Percentiles rank a stretch among this genome's conserved stretches.
phyloP scores from a whole-genome alignment of 2,329 filamentous ascomycete species.

The Amesomyces nigricolor region DNA sequence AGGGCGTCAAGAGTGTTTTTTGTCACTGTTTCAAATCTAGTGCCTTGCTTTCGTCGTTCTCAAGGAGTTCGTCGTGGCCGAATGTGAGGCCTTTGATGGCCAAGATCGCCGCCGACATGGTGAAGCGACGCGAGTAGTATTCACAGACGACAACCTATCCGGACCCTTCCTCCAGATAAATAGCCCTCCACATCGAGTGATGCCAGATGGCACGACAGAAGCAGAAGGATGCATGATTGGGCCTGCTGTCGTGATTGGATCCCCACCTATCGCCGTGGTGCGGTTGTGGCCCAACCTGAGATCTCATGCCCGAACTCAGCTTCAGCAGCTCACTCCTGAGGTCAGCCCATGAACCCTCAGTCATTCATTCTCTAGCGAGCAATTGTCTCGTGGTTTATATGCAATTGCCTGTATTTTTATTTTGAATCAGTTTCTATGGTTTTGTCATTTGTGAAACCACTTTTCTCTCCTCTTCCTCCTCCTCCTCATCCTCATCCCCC shows the following conservation, averaged over 20 bases:
- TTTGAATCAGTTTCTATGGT: conserved; percentile 16
- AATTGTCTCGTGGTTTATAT: conserved; percentile 14
- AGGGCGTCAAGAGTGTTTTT: background rate
- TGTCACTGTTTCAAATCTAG: no score
- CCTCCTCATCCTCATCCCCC: background rate
- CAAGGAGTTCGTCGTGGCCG: no score
- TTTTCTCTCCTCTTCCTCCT: conserved; percentile 14
- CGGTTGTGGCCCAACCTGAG: conserved; percentile 25
- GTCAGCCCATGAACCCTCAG: conserved; percentile 3
- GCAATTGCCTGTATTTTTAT: conserved; percentile 7
- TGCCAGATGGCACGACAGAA: conserved; percentile 27
- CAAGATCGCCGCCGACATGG: no score
- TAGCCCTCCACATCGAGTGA: conserved; percentile 22
- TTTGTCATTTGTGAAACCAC: conserved; percentile 7
- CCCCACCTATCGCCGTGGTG: conserved; percentile 19
- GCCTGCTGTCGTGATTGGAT: conserved; percentile 26
- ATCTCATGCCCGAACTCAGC: conserved; percentile 22
- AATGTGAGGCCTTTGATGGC: no score
- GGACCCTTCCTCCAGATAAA: conserved; percentile 19
- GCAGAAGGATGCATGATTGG: conserved; percentile 22
- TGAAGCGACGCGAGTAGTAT: no score
- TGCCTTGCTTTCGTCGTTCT: no score
- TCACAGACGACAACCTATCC: background rate
- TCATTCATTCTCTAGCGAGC: conserved; percentile 3
- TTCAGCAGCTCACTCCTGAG: conserved; percentile 10